Base-by-base conservation (phyloP, 257 asterid species). In the Solanum sejunctum region DNA sequence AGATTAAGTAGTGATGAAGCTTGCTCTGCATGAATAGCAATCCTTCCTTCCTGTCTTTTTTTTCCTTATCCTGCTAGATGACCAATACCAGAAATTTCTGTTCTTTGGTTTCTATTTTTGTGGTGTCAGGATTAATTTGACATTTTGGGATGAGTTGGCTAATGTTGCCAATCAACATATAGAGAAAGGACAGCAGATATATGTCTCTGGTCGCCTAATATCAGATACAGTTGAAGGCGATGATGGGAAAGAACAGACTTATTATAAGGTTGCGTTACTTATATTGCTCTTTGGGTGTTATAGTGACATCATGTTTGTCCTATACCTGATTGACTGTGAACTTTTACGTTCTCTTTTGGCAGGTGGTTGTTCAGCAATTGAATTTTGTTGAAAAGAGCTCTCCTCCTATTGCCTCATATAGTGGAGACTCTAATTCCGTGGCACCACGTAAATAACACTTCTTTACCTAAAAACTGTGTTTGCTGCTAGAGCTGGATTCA, bases 301-400 rank as follows among this genome's bases (percentile, higher is more conserved):
- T 45, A 55, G 36, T 84, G 79, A 51, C 26, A 9, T 77, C 82
- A 26, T 26, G 47, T 52, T 49, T 51, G 82, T 77, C 49, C 70
- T 36, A 28, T 78, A 43, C 36, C 39, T 54, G 17, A 26, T 56
- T 73, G 21, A 26, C 10, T 72, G 12, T 41, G 32, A 55, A 47
- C 36, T 88, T 81, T n/a, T 77, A 32, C 71, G 28, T 81, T 89
- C 77, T 83, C 45, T 73, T 23, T 49, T 84, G 73, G 66, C 92
- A 96, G 99, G 98, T 95, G 84, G 97, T 93, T 72, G 99, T 93
- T 85, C 97, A 94, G 92, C 90, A 94, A 84, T 87, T 96, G 83
- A 93, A 96, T 90, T 94, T 94, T 87, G 89, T 96, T 18, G 98
- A 93, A 80, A 91, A 88, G 90, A 83, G 85, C 23, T 85, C 83